Percentiles rank a stretch among this genome's conserved stretches.
Conservation (phyloP, 2,329 filamentous ascomycete species). For the Fusarium tjaetaba region DNA sequence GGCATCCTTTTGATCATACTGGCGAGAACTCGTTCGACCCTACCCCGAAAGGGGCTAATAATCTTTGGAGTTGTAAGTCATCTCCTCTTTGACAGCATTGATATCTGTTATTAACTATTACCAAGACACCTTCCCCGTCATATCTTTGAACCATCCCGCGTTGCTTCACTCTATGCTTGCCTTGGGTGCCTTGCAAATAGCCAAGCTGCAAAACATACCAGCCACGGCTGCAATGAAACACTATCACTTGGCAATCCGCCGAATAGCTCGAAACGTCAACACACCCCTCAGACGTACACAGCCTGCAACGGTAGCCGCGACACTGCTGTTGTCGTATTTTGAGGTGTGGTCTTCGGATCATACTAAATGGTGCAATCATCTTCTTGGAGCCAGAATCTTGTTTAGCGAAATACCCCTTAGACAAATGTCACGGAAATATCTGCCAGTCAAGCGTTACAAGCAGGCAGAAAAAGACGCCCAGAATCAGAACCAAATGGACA, state of each 20-base stretch:
- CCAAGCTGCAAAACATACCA: slow-evolving; percentile 78
- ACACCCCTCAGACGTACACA: slow-evolving; percentile 75
- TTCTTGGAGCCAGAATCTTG: slow-evolving; percentile 84
- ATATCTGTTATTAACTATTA: slow-evolving; percentile 32
- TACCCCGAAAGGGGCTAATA: slow-evolving; percentile 71
- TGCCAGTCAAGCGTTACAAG: slow-evolving; percentile 65
- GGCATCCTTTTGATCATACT: slow-evolving; percentile 78
- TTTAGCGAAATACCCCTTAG: slow-evolving; percentile 84
- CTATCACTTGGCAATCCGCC: slow-evolving; percentile 85
- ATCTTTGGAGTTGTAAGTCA: slow-evolving; percentile 70
- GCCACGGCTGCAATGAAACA: slow-evolving; percentile 88
- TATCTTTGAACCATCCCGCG: slow-evolving; percentile 85
- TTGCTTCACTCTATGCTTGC: slow-evolving; percentile 92
- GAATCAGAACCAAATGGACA: slow-evolving; percentile 48
- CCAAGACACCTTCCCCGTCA: slow-evolving; percentile 80
- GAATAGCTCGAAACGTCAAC: slow-evolving; percentile 79
- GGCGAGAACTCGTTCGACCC: slow-evolving; percentile 65
- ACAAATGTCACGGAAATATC: slow-evolving; percentile 75
- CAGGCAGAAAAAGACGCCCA: slow-evolving; percentile 48
- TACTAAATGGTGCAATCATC: slow-evolving; percentile 93
- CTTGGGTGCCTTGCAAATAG: slow-evolving; percentile 86
- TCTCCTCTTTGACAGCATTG: not conserved
- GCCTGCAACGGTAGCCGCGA: slow-evolving; percentile 86
- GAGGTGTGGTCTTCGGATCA: slow-evolving; percentile 96
- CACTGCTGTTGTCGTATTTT: slow-evolving; percentile 87